A percentile compares a stretch with the other conserved stretches of the same genome.
phyloP scores from a whole-genome alignment of 805 yeast genomes.

The Candida krabiensis region DNA sequence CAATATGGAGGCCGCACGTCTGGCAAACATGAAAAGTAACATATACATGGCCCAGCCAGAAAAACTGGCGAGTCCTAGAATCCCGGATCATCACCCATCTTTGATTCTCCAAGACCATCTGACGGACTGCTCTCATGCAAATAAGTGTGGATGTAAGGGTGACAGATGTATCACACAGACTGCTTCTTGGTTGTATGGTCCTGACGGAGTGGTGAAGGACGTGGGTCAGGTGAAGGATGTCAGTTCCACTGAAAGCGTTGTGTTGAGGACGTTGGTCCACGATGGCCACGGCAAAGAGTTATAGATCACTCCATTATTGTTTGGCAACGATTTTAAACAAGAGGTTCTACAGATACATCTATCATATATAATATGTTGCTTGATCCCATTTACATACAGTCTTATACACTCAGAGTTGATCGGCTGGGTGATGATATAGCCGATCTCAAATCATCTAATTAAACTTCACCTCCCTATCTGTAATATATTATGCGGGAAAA shows the following conservation, averaged over 20 bases:
- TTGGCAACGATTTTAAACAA: too few species aligned
- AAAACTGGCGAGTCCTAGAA: slow-evolving; percentile 19
- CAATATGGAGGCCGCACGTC: slow-evolving; percentile 33
- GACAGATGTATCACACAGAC: slow-evolving; percentile 32
- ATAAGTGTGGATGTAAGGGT: slow-evolving; percentile 37
- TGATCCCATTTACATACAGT: too few species aligned
- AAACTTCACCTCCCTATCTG: too few species aligned
- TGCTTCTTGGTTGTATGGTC: slow-evolving; percentile 36
- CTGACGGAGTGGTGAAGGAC: slow-evolving; percentile 34
- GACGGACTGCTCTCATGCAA: slow-evolving; percentile 25
- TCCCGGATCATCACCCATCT: slow-evolving; percentile 37
- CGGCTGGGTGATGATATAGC: too few species aligned
- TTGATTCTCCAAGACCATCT: slow-evolving; percentile 33
- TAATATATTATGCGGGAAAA: too few species aligned
- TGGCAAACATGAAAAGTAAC: slow-evolving; percentile 30
- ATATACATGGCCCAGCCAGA: slow-evolving; percentile 34
- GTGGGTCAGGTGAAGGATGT: slow-evolving; percentile 20
- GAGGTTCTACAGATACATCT: too few species aligned
- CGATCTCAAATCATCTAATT: too few species aligned
- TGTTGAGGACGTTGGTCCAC: slow-evolving; percentile 26
- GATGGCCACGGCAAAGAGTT: slow-evolving; percentile 19
- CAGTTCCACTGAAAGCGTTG: slow-evolving; percentile 29
- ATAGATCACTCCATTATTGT: neutral
- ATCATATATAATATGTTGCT: neutral
- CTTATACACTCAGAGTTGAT: too few species aligned